Percentiles rank a stretch among this genome's conserved stretches.
These are phyloP conservation scores for Cryptosporidium ryanae DNA, from an alignment of 169 alveolate species.

Conservation along the genomic window DNA sequence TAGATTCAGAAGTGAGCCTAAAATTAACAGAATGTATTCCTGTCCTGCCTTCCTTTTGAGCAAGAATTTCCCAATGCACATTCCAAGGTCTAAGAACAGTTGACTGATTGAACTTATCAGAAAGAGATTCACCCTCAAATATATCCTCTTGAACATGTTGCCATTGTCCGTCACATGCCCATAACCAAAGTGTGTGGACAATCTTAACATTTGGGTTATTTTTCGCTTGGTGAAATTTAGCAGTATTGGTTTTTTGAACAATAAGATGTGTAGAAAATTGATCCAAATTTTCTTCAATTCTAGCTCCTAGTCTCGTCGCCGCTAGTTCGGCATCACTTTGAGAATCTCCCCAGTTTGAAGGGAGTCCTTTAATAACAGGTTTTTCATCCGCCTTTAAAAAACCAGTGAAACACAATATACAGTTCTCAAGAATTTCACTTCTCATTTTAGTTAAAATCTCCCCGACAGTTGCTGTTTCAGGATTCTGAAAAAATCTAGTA, in stretches of 20 bases:
- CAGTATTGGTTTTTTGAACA: conserved; percentile 91
- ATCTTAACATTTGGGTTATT: conserved; percentile 81
- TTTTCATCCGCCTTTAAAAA: conserved; percentile 86
- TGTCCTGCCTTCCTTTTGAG: conserved; percentile 61
- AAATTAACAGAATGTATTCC: conserved; percentile 59
- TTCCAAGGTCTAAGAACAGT: conserved; percentile 89
- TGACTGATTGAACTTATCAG: conserved; percentile 86
- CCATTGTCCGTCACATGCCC: conserved; percentile 90
- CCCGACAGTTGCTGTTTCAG: conserved; percentile 88
- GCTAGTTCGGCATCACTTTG: conserved; percentile 89
- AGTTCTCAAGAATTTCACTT: conserved; percentile 82
- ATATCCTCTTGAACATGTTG: conserved; percentile 81
- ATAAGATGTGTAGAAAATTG: conserved; percentile 89
- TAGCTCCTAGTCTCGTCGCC: conserved; percentile 89
- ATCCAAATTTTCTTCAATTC: conserved; percentile 82
- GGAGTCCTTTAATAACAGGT: conserved; percentile 82
- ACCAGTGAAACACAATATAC: conserved; percentile 89
- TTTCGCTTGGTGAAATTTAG: conserved; percentile 85
- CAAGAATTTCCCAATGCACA: conserved; percentile 89
- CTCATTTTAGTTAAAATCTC: conserved; percentile 83
- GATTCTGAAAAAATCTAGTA: conserved; percentile 85
- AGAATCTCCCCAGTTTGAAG: conserved; percentile 85
- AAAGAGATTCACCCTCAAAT: conserved; percentile 88
- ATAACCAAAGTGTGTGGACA: conserved; percentile 91
- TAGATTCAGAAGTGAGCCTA: conserved; percentile 46